Evolutionary conservation across 2,329 filamentous ascomycete genomes (phyloP), one percentile per base, ranked within the genome.

Genomic region (Septoria petroselini): DNA sequence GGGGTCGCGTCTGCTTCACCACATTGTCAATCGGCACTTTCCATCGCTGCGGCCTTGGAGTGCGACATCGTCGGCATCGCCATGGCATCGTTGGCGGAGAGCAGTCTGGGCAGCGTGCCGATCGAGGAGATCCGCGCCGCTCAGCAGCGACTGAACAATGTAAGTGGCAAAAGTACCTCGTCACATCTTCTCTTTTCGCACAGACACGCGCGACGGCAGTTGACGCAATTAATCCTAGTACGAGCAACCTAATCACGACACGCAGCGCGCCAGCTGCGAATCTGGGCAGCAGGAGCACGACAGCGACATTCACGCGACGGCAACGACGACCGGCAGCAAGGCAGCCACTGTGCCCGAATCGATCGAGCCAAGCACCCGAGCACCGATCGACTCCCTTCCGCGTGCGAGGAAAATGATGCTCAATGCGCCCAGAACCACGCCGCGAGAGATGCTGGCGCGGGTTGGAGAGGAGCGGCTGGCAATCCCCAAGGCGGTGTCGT

Each of bases 191-290:
- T 7, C 27, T 43, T 23, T n/a, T 11, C 25, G 31, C 45, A 30
- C 30, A 35, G 35, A 37, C 23, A 38, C 25, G 44, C n/a, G 38
- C 14, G 34, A 37, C 50, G 41, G 43, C 34, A 34, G 50, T 55
- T 65, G 59, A 65, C 60, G 17, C 58, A 58, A 53, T 58, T 41
- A 31, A 62, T 53, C 60, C 61, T 55, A 62, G 63, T 55, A 62
- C 55, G 38, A 48, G 38, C 48, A 57, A 58, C 52, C 52, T 49
- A 47, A 50, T 47, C 49, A 49, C 37, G 50, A 48, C 51, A 30
- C 49, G 23, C 41, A 42, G 34, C 21, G 21, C 23, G 25, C 18
- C 18, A 41, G 5, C n/a, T 15, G 14, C 6, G 38, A 29, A 35
- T 14, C 21, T 25, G n/a, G n/a, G 5, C 7, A 23, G 15, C 19